Evolutionary conservation across 176 grass and related monocot species (phyloP).

Genomic region (Oryza nivara): DNA sequence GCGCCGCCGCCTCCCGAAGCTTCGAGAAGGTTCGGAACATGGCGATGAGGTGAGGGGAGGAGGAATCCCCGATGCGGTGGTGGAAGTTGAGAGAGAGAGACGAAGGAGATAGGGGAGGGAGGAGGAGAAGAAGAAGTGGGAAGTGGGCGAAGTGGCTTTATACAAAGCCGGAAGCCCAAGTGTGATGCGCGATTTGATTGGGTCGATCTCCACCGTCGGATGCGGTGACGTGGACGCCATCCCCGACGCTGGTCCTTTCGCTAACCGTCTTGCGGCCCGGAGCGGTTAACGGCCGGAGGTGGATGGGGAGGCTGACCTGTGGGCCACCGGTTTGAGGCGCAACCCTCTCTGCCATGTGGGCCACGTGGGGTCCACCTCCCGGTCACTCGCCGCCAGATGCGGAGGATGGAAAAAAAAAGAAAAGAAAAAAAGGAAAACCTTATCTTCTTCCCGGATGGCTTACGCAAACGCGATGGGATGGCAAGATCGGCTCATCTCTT

Average conservation of each 20-base stretch:
- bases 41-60: background rate
- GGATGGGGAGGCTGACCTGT: slow-evolving; percentile 38
- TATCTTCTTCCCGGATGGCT: slow-evolving; percentile 37
- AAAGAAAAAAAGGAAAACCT: background rate
- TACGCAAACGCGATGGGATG: background rate
- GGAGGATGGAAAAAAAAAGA: background rate
- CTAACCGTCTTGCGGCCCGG: slow-evolving; percentile 40
- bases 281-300: slow-evolving; percentile 56
- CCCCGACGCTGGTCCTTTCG: background rate
- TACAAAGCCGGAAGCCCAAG: slow-evolving; percentile 21
- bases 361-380: slow-evolving; percentile 41
- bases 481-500: background rate
- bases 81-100: background rate
- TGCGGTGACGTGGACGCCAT: slow-evolving; percentile 18
- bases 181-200: slow-evolving; percentile 64
- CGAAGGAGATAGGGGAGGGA: slow-evolving; percentile 13
- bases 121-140: slow-evolving; percentile 2
- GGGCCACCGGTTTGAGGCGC: slow-evolving; percentile 31
- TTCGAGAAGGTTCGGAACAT: slow-evolving; percentile 52
- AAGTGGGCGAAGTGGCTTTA: slow-evolving; percentile 47
- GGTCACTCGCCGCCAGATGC: background rate
- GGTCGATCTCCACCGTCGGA: slow-evolving; percentile 47
- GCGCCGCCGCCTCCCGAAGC: slow-evolving; percentile 52
- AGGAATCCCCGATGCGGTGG: background rate
- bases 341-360: slow-evolving; percentile 41